Evolutionary conservation across 1,284 basidiomycete species (phyloP), one percentile per base, ranked within the genome.

Genomic region (Malassezia slooffiae): DNA sequence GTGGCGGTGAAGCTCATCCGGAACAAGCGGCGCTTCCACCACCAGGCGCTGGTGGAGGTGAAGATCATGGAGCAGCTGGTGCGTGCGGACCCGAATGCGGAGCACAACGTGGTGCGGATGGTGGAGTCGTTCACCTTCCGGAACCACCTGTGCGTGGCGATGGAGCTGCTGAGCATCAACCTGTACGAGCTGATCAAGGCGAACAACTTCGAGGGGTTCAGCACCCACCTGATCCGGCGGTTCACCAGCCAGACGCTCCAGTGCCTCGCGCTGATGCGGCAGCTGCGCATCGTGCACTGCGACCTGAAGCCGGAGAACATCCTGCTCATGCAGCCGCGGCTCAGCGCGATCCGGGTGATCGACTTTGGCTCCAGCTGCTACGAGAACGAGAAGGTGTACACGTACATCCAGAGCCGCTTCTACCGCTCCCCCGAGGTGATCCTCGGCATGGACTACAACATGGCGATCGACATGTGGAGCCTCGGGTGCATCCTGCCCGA

Each of bases 251-350:
- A 99, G 72, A 91, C 96, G 80, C 76, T 97, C 26, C 73, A 83
- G 67, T 90, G 88, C 3, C 75, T 99, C 26, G 80, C 82, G 31
- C 75, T 99, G 42, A 90, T 99, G 83, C 79, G 89, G 21, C 86
- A 91, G 55, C 90, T 96, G 72, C 81, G 86, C 37, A 88, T 99
- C 50, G 93, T 99, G n/a, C 93, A 99, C 70, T 99, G 93, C 63
- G 93, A 99, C 73, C 74, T 99, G 55, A 99, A 99, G 72, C 93
- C 93, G 13, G 93, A 99, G 86, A 99, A 99, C 63, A 88, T 99
- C 33, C 74, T 97, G 5, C 75, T 99, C 36, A 81, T 81, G 42
- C 91, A 97, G 71, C 93, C 93, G 12, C 81, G 85, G 10, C 93
- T 89, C 76, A 93, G 88, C 62, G 88, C 81, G 3, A 85, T 99